Evolutionary conservation across 306 rosid species (phyloP), one percentile per base, ranked within the genome.

Genomic region (Fragaria nilgerrensis): DNA sequence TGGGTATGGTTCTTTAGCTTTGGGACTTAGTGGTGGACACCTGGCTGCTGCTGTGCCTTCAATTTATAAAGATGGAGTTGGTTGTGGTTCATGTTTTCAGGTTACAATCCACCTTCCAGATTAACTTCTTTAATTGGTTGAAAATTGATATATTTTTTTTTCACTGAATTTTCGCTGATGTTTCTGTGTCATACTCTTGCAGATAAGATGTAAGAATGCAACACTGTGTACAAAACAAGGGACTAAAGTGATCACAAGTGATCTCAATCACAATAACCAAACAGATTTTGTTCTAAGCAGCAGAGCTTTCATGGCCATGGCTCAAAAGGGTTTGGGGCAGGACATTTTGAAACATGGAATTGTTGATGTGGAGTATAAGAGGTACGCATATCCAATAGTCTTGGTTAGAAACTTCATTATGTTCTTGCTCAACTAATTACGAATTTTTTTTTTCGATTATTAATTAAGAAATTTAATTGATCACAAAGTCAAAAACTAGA

Each of bases 51-150:
- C 77, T 32, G 91, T 84, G 72, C 66, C 94, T 80, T 68, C 96
- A 1, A 85, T 95, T 20, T 95, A 82, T 87, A 85, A 84, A 70
- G 50, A 87, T 34, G 99, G 99, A 76, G 94, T 91, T 11, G 97
- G 89, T 22, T 95, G 99, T 74, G 99, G 99, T 66, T 89, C 97
- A 0, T 95, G 99, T 66, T 92, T 89, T 79, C 96, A 90, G 93
- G 98, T 94, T 1, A 7, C 27, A 55, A 20, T 27, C 27, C 15
- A 68, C 5, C 39, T n/a, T 73, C n/a, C 58, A 37, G 20, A 36
- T 47, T 66, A 41, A 56, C 4, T 1, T 73, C 34, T 37, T 34
- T 34, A 5, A 1, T 67, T 19, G 71, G 50, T 20, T 67, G 16
- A 39, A 9, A 36, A 3, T 20, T 67, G 16, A 22, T 12, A 50